Base-by-base conservation (phyloP, 257 asterid genomes). In the Paraleonurus japonicus region DNA sequence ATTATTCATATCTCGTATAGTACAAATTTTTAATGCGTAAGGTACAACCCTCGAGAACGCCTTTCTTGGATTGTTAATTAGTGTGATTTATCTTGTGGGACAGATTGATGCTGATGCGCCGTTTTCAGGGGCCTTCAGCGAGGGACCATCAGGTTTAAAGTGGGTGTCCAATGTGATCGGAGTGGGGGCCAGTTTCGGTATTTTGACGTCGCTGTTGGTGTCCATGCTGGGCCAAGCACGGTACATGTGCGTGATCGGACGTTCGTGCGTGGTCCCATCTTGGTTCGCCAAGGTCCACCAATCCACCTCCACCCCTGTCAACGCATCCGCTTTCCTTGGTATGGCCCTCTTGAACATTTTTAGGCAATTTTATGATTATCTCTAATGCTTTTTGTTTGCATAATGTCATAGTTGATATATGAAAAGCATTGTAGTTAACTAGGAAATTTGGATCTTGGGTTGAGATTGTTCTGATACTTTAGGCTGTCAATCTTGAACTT, bases 211-310 rank as follows among this genome's bases (percentile, higher is more conserved):
- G 17, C 67, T 95, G 73, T 81, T 92, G 81, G 99, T 95, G 75
- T 79, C 99, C 30, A 95, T 95, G 99, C 67, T 95, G 82, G 99
- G 99, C 1, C 99, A 95, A 65, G 96, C 99, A 2, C 90, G 99
- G 28, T 95, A 95, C 85, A 88, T 92, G 98, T 95, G 98, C 50
- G 98, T 95, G 74, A 95, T 95, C 83, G 98, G 99, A 33, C 85
- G 99, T 74, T 95, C 99, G 6, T 79, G 89, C 59, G 94, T 94
- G 65, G 88, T 91, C 81, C 99, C 97, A 2, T 17, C 86, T 0
- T 94, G 97, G 99, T 95, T 95, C 53, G 97, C 99, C 3, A 79
- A 61, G 88, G 90, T 95, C 77, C 96, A 95, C 78, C 87, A 85
- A 0, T 82, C 81, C 33, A 92, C 97, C 43, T 84, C 90, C 1